Conservation (phyloP, 78 protist species). For the Dictyostelium discoideum region dicty_2.7 NC_007089.4:2230501-2231000, state of each 20-base stretch:
- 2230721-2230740: conserved; percentile 1
- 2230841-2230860: conserved; percentile 28
- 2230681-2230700: conserved; percentile 39
- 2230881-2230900: neutral
- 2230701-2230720: conserved; percentile 55
- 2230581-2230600: conserved; percentile 56
- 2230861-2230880: neutral
- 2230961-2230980: neutral
- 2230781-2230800: conserved; percentile 5
- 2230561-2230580: conserved; percentile 65
- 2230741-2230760: neutral
- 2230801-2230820: conserved; percentile 11
- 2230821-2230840: conserved; percentile 16
- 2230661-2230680: conserved; percentile 33
- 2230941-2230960: neutral
- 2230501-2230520: conserved; percentile 50
- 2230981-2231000: conserved; percentile 45
- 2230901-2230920: neutral
- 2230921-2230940: neutral
- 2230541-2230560: conserved; percentile 40
- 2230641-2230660: conserved; percentile 18
- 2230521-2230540: conserved; percentile 50
- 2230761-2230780: neutral
- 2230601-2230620: conserved; percentile 75
- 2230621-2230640: conserved; percentile 42